Evolutionary conservation across 192 early-diverging fungal species (phyloP).

Genomic region (Backusella liffmaniae): DNA sequence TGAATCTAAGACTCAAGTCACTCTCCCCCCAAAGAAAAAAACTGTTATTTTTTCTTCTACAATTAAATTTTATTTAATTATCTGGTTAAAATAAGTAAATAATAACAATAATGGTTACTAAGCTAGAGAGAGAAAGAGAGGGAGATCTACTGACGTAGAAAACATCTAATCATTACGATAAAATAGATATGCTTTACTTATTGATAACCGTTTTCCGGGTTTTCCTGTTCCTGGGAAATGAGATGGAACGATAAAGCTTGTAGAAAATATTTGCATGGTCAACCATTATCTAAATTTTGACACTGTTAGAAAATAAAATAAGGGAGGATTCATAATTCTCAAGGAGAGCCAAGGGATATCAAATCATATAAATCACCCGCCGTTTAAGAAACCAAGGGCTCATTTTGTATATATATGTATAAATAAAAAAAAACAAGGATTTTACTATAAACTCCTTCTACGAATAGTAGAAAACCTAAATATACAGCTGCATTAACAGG

Average conservation of each 20-base stretch:
- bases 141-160: neutral
- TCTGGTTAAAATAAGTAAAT: neutral
- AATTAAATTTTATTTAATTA: neutral
- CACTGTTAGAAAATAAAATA: neutral
- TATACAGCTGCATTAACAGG: neutral
- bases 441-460: slow-evolving; percentile 1
- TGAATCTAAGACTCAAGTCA: neutral
- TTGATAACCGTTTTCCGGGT: neutral
- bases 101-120: neutral
- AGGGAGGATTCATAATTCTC: neutral
- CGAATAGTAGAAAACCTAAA: neutral
- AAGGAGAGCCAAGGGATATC: neutral
- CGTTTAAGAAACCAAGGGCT: neutral
- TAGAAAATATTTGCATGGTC: neutral
- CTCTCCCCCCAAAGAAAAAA: neutral
- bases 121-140: neutral
- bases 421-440: neutral
- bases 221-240: neutral
- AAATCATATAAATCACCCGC: slow-evolving; percentile 3
- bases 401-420: slow-evolving; percentile 2
- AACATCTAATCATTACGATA: neutral
- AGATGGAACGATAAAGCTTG: neutral
- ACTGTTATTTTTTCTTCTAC: neutral
- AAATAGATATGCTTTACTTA: neutral
- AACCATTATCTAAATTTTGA: neutral